phyloP scores from a whole-genome alignment of 2,329 filamentous ascomycete species.

The Parasarocladium wereldwijsianum region DNA sequence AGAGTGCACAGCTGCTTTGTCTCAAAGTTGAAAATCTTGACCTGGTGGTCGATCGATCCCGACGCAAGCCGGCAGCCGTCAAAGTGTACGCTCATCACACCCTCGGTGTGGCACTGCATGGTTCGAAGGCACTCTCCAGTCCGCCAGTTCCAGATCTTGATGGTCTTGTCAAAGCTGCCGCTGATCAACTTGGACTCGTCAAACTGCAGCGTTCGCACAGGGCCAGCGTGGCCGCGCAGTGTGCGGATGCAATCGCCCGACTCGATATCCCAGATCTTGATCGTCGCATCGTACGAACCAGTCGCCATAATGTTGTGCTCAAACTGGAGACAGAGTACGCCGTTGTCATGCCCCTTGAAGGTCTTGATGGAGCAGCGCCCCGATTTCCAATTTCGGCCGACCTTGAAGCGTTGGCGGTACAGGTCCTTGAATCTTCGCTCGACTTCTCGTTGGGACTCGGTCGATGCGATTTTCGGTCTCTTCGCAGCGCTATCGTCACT shows the following conservation, averaged over 20 bases:
- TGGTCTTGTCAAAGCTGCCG: constrained; percentile 71
- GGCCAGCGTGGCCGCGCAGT: constrained; percentile 64
- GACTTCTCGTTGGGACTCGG: constrained; percentile 20
- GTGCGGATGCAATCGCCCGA: constrained; percentile 79
- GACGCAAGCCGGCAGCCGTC: constrained; percentile 73
- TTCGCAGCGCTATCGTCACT: constrained; percentile 18
- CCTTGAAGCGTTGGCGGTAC: constrained; percentile 88
- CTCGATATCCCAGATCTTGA: constrained; percentile 93
- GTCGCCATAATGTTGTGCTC: constrained; percentile 86
- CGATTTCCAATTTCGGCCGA: constrained; percentile 96
- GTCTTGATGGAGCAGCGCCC: constrained; percentile 74
- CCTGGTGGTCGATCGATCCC: constrained; percentile 75
- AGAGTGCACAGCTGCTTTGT: constrained; percentile 69
- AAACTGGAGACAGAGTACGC: constrained; percentile 40
- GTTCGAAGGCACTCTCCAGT: constrained; percentile 78
- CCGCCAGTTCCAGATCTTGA: constrained; percentile 95
- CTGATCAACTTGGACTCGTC: constrained; percentile 85
- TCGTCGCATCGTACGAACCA: constrained; percentile 86
- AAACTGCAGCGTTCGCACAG: constrained; percentile 82
- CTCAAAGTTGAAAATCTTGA: constrained; percentile 87
- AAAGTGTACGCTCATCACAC: constrained; percentile 80
- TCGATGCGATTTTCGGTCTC: constrained; percentile 15
- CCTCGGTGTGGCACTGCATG: constrained; percentile 62
- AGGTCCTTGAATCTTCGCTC: constrained; percentile 63
- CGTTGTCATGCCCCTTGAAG: constrained; percentile 77